phyloP scores from a whole-genome alignment of 2,329 filamentous ascomycete species.

The Cladobotryum protrusum region DNA sequence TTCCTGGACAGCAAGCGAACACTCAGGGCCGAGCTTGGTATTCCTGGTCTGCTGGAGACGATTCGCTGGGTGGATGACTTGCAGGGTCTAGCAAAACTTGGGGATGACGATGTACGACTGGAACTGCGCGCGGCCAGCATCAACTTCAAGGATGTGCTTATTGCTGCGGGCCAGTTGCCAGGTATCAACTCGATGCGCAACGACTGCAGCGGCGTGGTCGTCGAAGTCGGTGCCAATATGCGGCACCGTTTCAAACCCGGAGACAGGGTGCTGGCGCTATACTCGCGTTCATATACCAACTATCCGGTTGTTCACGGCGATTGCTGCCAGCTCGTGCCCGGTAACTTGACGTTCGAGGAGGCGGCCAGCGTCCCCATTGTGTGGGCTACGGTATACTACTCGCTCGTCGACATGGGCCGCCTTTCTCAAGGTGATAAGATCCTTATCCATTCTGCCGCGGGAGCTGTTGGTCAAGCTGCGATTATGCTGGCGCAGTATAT shows the following conservation, averaged over 20 bases:
- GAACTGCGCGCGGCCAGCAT: background rate
- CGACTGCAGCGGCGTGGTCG: too few species aligned
- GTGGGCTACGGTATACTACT: background rate
- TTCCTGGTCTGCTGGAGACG: background rate
- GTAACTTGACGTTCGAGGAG: background rate
- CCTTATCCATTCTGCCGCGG: conserved; percentile 32
- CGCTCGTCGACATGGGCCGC: background rate
- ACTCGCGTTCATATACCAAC: background rate
- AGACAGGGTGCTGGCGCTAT: background rate
- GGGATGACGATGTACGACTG: background rate
- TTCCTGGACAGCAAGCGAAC: too few species aligned
- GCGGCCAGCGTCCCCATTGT: background rate
- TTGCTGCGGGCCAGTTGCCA: background rate
- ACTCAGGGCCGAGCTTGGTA: background rate
- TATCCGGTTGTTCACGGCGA: background rate
- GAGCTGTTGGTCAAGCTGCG: conserved; percentile 24
- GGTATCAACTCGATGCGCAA: background rate
- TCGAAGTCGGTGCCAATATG: too few species aligned
- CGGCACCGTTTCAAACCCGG: too few species aligned
- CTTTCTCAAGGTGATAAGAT: conserved; percentile 17
- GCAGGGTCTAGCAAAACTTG: background rate
- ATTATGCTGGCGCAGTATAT: conserved; percentile 1
- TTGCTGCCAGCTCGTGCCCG: background rate
- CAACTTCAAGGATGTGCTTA: background rate
- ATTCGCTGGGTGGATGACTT: background rate